Evolutionary conservation across 257 asterid genomes (phyloP).

Genomic region (Penstemon davidsonii): DNA sequence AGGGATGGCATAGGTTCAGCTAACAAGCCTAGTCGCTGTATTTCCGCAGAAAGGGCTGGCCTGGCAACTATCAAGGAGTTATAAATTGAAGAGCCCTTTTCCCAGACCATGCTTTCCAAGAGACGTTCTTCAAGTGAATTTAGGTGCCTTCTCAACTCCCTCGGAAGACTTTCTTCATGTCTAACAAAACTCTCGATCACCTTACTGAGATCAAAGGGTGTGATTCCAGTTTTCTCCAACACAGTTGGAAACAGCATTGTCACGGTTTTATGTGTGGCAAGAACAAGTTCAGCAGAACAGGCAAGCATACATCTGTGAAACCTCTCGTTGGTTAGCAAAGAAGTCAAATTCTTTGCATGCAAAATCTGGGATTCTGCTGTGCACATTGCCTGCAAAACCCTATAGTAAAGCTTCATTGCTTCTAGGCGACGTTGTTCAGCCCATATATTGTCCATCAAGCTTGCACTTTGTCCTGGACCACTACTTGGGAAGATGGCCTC

Average conservation of each 20-base stretch:
- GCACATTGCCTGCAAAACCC: constrained; percentile 94
- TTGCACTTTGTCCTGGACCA: constrained; percentile 78
- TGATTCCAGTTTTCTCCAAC: constrained; percentile 94
- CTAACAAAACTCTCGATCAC: constrained; percentile 97
- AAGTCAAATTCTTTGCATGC: constrained; percentile 73
- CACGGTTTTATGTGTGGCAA: constrained; percentile 96
- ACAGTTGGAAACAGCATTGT: constrained; percentile 97
- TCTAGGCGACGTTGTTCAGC: constrained; percentile 94
- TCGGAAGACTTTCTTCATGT: constrained; percentile 95
- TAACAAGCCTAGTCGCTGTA: constrained; percentile 78
- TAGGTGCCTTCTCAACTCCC: constrained; percentile 91
- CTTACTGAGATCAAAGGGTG: constrained; percentile 96
- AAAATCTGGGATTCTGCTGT: constrained; percentile 81
- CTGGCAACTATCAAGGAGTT: constrained; percentile 86
- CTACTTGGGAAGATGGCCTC: constrained; percentile 93
- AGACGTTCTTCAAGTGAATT: constrained; percentile 95
- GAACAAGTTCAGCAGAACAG: constrained; percentile 98
- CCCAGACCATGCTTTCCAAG: constrained; percentile 98
- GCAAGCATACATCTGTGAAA: constrained; percentile 99
- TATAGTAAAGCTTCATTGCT: constrained; percentile 83
- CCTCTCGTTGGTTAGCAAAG: constrained; percentile 89
- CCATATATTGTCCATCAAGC: constrained; percentile 91
- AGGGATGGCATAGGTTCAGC: constrained; percentile 98
- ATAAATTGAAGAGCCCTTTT: constrained; percentile 97
- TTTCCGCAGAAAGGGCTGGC: constrained; percentile 82